A percentile compares a stretch with the other conserved stretches of the same genome.
phyloP scores from a whole-genome alignment of 169 alveolate genomes.

The Plasmodium vivax region DNA sequence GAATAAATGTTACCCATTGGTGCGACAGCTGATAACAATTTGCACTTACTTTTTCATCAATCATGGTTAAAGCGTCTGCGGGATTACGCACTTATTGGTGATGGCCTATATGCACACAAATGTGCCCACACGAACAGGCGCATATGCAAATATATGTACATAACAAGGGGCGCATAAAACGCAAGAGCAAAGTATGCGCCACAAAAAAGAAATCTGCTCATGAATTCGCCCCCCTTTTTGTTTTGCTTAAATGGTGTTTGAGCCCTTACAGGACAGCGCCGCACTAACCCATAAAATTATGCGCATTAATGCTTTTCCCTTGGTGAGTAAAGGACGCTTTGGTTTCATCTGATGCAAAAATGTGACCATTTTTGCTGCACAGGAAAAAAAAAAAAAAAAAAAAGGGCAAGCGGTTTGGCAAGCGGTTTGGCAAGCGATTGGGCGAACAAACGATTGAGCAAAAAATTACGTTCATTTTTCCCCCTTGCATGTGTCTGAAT shows the following conservation, averaged over 20 bases:
- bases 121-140: background rate
- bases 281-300: background rate
- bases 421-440: background rate
- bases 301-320: background rate
- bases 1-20: background rate
- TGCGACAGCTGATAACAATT: background rate
- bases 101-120: background rate
- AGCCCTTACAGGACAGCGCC: background rate
- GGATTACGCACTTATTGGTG: background rate
- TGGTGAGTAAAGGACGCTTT: background rate
- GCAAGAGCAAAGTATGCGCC: background rate
- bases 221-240: background rate
- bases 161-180: background rate
- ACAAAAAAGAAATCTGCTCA: background rate
- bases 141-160: background rate
- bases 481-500: background rate
- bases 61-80: background rate
- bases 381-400: background rate
- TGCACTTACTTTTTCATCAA: background rate
- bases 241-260: conserved; percentile 3
- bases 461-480: background rate
- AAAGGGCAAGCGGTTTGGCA: background rate
- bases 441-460: background rate
- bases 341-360: background rate
- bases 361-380: background rate